These are phyloP conservation scores for Entophlyctis luteolus DNA, from an alignment of 192 early-diverging fungal species.

Conservation along the genomic window DNA sequence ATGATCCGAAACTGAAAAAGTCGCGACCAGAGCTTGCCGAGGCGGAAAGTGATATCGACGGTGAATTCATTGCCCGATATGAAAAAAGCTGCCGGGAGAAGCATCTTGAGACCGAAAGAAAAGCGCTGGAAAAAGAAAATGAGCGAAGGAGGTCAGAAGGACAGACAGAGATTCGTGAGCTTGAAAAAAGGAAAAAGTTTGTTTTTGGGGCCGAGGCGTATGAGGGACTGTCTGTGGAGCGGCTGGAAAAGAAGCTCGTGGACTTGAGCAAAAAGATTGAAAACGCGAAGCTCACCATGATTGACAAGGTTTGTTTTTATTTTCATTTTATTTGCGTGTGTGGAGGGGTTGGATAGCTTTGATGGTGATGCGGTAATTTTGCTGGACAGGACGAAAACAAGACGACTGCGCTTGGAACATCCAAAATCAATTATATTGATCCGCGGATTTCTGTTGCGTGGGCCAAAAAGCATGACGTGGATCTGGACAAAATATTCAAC, in stretches of 20 bases:
- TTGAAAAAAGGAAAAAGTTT: slow-evolving; percentile 48
- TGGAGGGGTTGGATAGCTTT: too few species aligned
- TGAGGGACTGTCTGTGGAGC: slow-evolving; percentile 52
- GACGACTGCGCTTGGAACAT: slow-evolving; percentile 89
- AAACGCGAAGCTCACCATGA: slow-evolving; percentile 66
- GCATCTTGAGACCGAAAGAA: slow-evolving; percentile 64
- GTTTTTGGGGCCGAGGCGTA: background rate
- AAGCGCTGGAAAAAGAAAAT: slow-evolving; percentile 77
- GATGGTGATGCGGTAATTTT: too few species aligned
- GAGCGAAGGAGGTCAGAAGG: slow-evolving; percentile 69
- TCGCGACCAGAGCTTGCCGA: slow-evolving; percentile 63
- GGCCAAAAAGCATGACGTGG: slow-evolving; percentile 85
- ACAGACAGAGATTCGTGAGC: slow-evolving; percentile 43
- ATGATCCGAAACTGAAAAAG: slow-evolving; percentile 76
- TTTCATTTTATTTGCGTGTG: too few species aligned
- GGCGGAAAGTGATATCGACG: slow-evolving; percentile 71
- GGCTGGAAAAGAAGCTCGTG: slow-evolving; percentile 66
- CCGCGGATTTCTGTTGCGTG: slow-evolving; percentile 92
- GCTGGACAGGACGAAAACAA: slow-evolving; percentile 84
- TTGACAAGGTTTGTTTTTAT: slow-evolving; percentile 80
- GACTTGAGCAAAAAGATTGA: slow-evolving; percentile 71
- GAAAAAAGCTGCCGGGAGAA: slow-evolving; percentile 59
- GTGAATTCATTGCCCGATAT: slow-evolving; percentile 68
- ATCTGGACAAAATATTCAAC: slow-evolving; percentile 89
- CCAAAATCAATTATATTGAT: slow-evolving; percentile 98